Base-by-base conservation (phyloP, 352 stramenopile species). In the Aphanomyces stellatus region DNA sequence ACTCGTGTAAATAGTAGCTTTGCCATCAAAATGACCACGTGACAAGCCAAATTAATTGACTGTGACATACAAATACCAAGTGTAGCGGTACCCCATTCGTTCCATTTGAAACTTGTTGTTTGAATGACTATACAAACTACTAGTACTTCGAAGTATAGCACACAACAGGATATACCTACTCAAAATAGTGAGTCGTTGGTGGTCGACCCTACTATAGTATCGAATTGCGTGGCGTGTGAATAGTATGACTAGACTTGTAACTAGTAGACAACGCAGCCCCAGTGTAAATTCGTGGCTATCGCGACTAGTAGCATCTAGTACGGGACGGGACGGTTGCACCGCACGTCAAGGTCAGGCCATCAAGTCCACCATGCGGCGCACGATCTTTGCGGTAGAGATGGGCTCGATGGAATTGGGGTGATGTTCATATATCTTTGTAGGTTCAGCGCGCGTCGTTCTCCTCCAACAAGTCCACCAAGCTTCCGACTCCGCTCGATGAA, bases 401-500 rank as follows among this genome's bases (percentile, higher is more conserved):
- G 27, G 19, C 13, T 22, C 37, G n/a, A n/a, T n/a, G n/a, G 11
- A 46, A 46, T 19, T 17, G 17, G 37, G n/a, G 37, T 46, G 37
- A 46, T 46, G n/a, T n/a, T 46, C 11, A 46, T 46, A 19, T 11
- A 46, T 57, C 22, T 57, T 30, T 57, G 37, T 46, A 46, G 37
- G 37, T 11, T n/a, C 37, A 57, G 49, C 25, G 49, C 5, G 49
- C 49, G 33, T 57, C 13, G 13, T 51, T 51, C 42, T 51, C 42
- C 13, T 27, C 42, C 19, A 51, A 22, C 6, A 53, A 15, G 4
- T 53, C 37, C 25, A 15, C 60, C n/a, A 67, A 67, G 60, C 48
- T 67, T 19, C 60, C 60, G 27, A 49, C 60, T 3, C 60, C 60
- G 33, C 60, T 67, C n/a, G 60, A 46, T 34, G 60, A 56, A 46